Evolutionary conservation across 192 early-diverging fungal species (phyloP).

Genomic region (Entophlyctis luteolus): DNA sequence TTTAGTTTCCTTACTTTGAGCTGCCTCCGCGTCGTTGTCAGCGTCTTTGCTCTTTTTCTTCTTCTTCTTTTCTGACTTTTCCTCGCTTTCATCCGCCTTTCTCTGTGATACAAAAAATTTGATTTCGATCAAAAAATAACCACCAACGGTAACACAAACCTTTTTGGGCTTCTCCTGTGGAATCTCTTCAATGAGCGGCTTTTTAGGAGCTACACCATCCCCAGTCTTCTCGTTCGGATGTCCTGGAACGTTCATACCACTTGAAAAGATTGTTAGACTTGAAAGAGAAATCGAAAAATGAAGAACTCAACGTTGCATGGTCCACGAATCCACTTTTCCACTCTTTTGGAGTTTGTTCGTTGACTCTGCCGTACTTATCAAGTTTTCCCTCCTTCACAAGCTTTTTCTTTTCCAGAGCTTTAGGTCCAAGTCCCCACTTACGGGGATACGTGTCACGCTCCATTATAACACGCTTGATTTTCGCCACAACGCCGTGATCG

Average conservation of each 20-base stretch:
- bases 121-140: conserved; percentile 17
- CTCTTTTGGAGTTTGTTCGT: conserved; percentile 71
- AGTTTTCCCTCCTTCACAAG: conserved; percentile 96
- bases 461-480: conserved; percentile 99
- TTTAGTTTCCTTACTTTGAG: too few species aligned
- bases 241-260: conserved; percentile 23
- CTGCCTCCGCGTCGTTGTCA: conserved; percentile 10
- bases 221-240: conserved; percentile 18
- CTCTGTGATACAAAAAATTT: conserved; percentile 15
- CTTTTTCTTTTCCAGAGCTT: conserved; percentile 97
- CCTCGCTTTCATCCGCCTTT: conserved; percentile 26
- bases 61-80: conserved; percentile 21
- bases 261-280: too few species aligned
- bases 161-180: conserved; percentile 10
- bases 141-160: conserved; percentile 20
- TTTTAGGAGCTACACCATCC: conserved; percentile 2
- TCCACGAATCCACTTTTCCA: conserved; percentile 72
- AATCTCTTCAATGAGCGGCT: conserved; percentile 35
- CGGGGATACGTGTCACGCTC: conserved; percentile 99
- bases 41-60: conserved; percentile 34
- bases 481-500: conserved; percentile 96
- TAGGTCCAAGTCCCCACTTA: conserved; percentile 94
- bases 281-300: not conserved
- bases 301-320: conserved; percentile 36
- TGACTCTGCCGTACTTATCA: conserved; percentile 93